Base-by-base conservation (phyloP, 2,329 filamentous ascomycete species). In the Penicillium sp. region DNA sequence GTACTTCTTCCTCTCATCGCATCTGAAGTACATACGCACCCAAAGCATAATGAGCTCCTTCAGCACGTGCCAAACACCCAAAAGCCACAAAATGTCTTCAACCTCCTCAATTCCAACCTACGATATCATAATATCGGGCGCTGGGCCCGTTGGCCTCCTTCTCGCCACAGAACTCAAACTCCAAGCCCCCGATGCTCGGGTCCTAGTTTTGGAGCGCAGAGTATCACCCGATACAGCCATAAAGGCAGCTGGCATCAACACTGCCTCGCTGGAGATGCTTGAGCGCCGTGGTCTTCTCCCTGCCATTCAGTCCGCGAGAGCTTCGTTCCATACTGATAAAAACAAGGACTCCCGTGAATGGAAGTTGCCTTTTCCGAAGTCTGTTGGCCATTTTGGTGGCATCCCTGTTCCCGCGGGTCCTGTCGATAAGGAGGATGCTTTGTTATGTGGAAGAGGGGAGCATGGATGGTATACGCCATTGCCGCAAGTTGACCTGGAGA, bases 201-300 rank as follows among this genome's bases (percentile, higher is more conserved):
- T 78, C 19, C 63, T 77, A 2, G 69, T 79, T 3, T 63, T 78
- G 4, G 76, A 79, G 58, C 35, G 33, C 44, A 46, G 35, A n/a
- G 16, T 21, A 11, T 33, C 50, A 37, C 37, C 27, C 61, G 57
- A 67, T 8, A 68, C 70, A 7, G 58, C 66, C 19, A 73, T 66
- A 64, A 77, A 77, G 52, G 53, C 27, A 24, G 47, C 53, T 1
- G 74, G 73, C 29, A 55, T 77, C 16, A 75, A 73, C 55, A 71
- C 68, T 1, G 57, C 63, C 3, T 72, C 74, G 1, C 46, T 73
- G 19, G 76, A 78, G 54, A 60, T 66, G 5, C 65, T 79, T 24
- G 68, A 77, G 52, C 73, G 76, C 1, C 73, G 76, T 8, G 76
- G 74, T 2, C 60, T 79, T 7, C 65, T 77, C n/a, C 41, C 43